Conservation (phyloP, 2,329 filamentous ascomycete genomes). For the Aspergillus aculeatus region DNA sequence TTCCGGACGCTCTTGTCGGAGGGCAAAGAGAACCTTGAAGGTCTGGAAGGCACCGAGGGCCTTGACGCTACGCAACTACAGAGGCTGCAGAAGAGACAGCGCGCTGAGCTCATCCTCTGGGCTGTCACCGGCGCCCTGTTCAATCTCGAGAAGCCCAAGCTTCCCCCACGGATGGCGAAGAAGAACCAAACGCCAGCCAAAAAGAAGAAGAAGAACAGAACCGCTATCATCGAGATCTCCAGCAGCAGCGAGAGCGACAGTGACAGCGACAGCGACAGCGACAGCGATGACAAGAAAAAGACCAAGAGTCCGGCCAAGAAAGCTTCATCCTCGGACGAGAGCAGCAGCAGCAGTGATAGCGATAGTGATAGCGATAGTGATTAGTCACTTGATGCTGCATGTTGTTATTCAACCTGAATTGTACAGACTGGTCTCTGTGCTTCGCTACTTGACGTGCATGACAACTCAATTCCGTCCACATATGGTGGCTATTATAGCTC, state of each 20-base stretch:
- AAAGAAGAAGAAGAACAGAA: constrained; percentile 47
- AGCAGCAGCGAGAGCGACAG: constrained; percentile 42
- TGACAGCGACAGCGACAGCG: constrained; percentile 26
- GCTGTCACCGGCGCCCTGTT: constrained; percentile 32
- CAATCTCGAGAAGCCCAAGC: constrained; percentile 24
- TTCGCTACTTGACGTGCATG: neutral
- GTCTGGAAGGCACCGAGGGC: constrained; percentile 18
- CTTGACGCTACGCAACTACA: constrained; percentile 27
- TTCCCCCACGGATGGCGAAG: constrained; percentile 24
- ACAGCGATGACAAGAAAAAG: constrained; percentile 21
- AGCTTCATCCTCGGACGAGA: constrained; percentile 15
- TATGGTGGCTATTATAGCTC: no score
- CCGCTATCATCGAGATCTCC: constrained; percentile 42
- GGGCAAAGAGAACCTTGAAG: constrained; percentile 27
- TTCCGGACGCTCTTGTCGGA: constrained; percentile 39
- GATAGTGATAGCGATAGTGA: constrained; percentile 18
- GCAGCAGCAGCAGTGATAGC: constrained; percentile 19
- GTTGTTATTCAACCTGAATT: neutral
- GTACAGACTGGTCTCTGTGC: neutral
- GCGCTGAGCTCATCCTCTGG: constrained; percentile 41
- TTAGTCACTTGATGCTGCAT: neutral
- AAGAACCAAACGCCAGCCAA: constrained; percentile 18
- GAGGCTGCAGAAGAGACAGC: constrained; percentile 36
- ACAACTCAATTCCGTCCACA: neutral
- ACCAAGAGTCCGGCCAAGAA: constrained; percentile 9